Evolutionary conservation across 768 basidiomycete genomes (phyloP), one percentile per base, ranked within the genome.

Genomic region (Pleurotus djamor): DNA sequence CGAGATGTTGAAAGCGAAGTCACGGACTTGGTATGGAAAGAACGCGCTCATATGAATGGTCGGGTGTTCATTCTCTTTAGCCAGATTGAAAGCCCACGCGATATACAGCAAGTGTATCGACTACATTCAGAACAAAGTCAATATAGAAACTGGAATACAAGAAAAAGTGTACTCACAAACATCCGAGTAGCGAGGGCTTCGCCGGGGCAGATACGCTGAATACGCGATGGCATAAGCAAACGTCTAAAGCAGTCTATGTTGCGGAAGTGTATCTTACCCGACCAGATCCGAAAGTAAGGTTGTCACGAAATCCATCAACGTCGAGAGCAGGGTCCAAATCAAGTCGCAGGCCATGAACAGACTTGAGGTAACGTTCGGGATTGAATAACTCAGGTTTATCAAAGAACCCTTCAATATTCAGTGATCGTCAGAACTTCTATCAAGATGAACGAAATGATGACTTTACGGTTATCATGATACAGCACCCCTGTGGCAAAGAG

Each of bases 391-490:
- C 55, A n/a, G 55, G 55, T n/a, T 44, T 38, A 16, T 57, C 43
- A 43, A 57, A 57, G n/a, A 52, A 17, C 5, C 51, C 51, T 52
- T 3, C 28, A 41, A 10, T 41, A n/a, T 41, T n/a, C 10, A 9
- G 7, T 12, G 12, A 47, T 14, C 7, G 10, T 12, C n/a, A 47
- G 7, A 14, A n/a, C 45, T 7, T 14, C 28, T 55, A 14, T 13
- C 21, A 13, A 16, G 16, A 17, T 21, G 6, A 41, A 32, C 28
- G 5, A 21, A 28, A 28, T 28, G 21, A 28, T 28, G 21, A 28
- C 21, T 28, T 36, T 9, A 58, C 57, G 57, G 9, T 44, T 41
- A 16, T 58, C 57, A 58, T 58, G 16, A 28, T 34, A 58, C 36
- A 58, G 48, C 21, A 14, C 57, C 45, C 44, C 57, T 58, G 37